A percentile compares a stretch with the other conserved stretches of the same genome.
These are phyloP conservation scores for Elaeis guineensis DNA, from an alignment of 176 grass and related monocot species.

Conservation along the genomic window DNA sequence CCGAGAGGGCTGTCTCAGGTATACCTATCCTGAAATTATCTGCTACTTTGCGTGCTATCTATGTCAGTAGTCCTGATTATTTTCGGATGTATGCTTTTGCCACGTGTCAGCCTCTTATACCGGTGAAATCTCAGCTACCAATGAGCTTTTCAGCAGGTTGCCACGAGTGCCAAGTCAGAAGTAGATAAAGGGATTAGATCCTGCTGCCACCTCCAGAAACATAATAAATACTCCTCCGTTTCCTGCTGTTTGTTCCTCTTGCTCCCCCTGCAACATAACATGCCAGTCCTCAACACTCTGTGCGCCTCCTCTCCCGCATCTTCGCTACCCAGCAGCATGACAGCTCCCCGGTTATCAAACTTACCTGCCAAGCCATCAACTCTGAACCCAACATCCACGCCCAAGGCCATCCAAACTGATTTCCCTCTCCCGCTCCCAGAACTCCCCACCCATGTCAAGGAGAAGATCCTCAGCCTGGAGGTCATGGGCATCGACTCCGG, in stretches of 20 bases:
- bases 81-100: too few species aligned
- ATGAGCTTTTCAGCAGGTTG: too few species aligned
- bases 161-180: too few species aligned
- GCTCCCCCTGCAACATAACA: slow-evolving; percentile 28
- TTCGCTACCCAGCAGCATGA: background rate
- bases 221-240: background rate
- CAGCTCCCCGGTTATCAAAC: background rate
- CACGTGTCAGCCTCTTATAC: too few species aligned
- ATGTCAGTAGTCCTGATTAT: too few species aligned
- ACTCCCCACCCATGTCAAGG: slow-evolving; percentile 39
- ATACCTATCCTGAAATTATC: too few species aligned
- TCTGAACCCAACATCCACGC: slow-evolving; percentile 11
- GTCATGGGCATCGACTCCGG: slow-evolving; percentile 68
- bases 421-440: slow-evolving; percentile 37
- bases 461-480: slow-evolving; percentile 70
- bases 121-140: too few species aligned
- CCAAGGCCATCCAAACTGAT: slow-evolving; percentile 23
- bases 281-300: slow-evolving; percentile 3
- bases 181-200: too few species aligned
- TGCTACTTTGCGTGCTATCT: too few species aligned
- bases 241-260: slow-evolving; percentile 6
- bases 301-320: background rate
- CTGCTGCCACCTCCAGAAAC: too few species aligned
- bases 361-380: slow-evolving; percentile 8
- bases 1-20: too few species aligned